Percentiles rank a stretch among this genome's conserved stretches.
Conservation (phyloP, 1,284 basidiomycete genomes). For the Tausonia pullulans region DNA sequence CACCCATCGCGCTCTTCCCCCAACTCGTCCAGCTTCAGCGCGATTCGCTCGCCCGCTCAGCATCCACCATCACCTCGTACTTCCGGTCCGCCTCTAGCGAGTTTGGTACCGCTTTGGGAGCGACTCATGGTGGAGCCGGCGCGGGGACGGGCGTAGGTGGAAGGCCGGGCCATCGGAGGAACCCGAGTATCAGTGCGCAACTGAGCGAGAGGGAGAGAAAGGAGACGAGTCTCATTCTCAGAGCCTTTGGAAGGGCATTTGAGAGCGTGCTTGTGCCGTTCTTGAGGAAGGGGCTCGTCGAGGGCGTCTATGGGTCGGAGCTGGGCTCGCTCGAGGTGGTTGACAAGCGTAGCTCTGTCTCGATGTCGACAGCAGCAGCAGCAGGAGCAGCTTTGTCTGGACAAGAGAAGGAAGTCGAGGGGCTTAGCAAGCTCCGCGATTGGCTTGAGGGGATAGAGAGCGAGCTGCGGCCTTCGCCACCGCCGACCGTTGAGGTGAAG, state of each 20-base stretch:
- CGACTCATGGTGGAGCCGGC: constrained; percentile 4
- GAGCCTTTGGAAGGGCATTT: constrained; percentile 48
- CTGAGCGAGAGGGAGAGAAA: constrained; percentile 29
- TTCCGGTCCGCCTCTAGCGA: constrained; percentile 28
- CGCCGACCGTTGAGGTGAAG: neutral
- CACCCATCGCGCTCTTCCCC: constrained; percentile 48
- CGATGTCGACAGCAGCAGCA: neutral
- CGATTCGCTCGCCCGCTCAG: constrained; percentile 36
- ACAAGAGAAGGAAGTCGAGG: neutral
- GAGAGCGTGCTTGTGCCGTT: constrained; percentile 54
- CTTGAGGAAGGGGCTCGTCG: constrained; percentile 50
- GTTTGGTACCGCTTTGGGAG: constrained; percentile 11
- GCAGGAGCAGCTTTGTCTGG: too few relatives aligned
- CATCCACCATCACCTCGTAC: constrained; percentile 39
- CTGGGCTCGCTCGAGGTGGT: constrained; percentile 14
- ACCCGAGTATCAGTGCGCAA: constrained; percentile 7
- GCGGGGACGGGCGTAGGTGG: constrained; percentile 1
- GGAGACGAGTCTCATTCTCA: constrained; percentile 39
- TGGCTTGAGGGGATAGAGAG: constrained; percentile 4
- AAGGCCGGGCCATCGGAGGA: constrained; percentile 10
- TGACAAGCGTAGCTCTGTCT: neutral
- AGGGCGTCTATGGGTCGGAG: constrained; percentile 55
- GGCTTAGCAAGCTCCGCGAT: neutral
- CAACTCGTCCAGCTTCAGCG: constrained; percentile 45
- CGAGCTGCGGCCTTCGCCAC: neutral